These are phyloP conservation scores for Xerocomellus amylosporus DNA, from an alignment of 768 basidiomycete genomes.

Conservation along the genomic window DNA sequence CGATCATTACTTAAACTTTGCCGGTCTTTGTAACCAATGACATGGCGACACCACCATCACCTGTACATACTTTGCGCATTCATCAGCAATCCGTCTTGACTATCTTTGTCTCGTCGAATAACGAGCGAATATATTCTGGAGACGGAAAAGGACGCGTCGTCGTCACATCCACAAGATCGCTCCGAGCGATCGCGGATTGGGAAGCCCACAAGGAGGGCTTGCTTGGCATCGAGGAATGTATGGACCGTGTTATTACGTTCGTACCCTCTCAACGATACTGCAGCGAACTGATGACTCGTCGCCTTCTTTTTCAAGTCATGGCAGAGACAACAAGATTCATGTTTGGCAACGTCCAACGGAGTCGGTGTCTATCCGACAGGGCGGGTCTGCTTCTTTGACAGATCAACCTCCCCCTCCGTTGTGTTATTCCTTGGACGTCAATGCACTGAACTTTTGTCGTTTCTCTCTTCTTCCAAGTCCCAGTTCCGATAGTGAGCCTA, in stretches of 20 bases:
- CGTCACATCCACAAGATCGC: conserved; percentile 68
- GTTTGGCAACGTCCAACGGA: conserved; percentile 61
- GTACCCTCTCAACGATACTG: conserved; percentile 27
- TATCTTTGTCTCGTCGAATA: conserved; percentile 64
- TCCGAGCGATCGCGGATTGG: conserved; percentile 77
- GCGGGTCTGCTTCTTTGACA: conserved; percentile 53
- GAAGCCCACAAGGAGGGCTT: conserved; percentile 74
- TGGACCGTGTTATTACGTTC: conserved; percentile 69
- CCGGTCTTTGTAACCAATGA: neutral
- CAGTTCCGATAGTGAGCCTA: conserved; percentile 11
- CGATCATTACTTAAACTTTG: no score
- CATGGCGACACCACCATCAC: conserved; percentile 41
- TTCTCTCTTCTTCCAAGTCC: conserved; percentile 61
- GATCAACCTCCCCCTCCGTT: conserved; percentile 50
- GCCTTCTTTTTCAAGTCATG: conserved; percentile 46
- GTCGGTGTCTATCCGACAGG: conserved; percentile 45
- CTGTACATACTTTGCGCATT: conserved; percentile 70
- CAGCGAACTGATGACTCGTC: neutral
- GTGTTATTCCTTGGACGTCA: conserved; percentile 77
- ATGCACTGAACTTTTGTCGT: conserved; percentile 91
- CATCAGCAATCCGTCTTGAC: conserved; percentile 64
- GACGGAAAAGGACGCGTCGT: conserved; percentile 78
- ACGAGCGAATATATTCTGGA: conserved; percentile 82
- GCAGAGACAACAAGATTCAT: conserved; percentile 82
- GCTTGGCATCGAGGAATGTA: conserved; percentile 78